These are phyloP conservation scores for Salvia rosmarinus DNA, from an alignment of 257 asterid species.

Conservation along the genomic window DNA sequence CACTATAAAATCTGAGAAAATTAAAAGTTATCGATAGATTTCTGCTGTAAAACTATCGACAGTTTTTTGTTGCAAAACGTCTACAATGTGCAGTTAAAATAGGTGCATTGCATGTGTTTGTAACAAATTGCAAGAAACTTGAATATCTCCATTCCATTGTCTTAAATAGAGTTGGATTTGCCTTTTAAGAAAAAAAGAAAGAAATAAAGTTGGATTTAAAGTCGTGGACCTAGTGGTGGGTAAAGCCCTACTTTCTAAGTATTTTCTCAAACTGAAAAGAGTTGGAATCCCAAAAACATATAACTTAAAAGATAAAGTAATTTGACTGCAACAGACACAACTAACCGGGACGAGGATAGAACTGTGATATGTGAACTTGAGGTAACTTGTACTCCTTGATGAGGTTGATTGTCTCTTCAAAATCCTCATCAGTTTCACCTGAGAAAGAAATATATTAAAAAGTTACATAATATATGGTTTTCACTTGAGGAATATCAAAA, in stretches of 20 bases:
- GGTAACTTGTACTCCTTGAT: slow-evolving; percentile 78
- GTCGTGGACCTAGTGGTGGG: too few species aligned
- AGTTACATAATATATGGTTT: slow-evolving; percentile 15
- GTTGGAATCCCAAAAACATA: slow-evolving; percentile 7
- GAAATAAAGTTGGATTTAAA: neutral
- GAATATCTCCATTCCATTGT: slow-evolving; percentile 3
- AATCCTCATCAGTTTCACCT: slow-evolving; percentile 97
- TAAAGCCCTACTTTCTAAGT: neutral
- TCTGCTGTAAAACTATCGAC: too few species aligned
- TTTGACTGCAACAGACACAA: slow-evolving; percentile 23
- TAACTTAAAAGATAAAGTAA: neutral
- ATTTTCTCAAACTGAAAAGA: neutral
- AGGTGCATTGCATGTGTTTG: neutral
- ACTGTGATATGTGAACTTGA: slow-evolving; percentile 95
- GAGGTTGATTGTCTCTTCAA: slow-evolving; percentile 75
- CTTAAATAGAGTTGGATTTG: neutral
- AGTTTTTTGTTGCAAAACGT: neutral
- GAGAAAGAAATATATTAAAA: slow-evolving; percentile 33
- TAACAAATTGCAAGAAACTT: neutral
- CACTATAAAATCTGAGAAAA: too few species aligned
- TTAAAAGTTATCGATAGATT: too few species aligned
- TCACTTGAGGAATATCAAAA: neutral
- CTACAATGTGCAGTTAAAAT: neutral
- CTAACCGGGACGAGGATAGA: slow-evolving; percentile 92
- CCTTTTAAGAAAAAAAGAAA: too few species aligned